Percentiles rank a stretch among this genome's conserved stretches.
Evolutionary conservation across 1,284 basidiomycete species (phyloP).

Genomic region (Puccinia coronata): DNA sequence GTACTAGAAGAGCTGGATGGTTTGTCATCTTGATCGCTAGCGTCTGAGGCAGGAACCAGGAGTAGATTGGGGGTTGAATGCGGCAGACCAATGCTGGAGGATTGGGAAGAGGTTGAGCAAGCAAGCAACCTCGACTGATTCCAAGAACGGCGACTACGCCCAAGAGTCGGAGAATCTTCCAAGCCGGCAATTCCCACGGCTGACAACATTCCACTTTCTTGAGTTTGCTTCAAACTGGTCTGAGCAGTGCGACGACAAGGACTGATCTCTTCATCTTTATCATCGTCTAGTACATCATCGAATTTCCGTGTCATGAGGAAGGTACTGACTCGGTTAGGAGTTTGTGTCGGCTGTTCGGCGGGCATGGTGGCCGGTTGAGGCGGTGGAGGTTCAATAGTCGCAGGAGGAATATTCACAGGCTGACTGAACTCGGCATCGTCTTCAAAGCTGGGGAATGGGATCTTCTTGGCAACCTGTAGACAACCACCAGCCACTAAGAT

Average conservation of each 20-base stretch:
- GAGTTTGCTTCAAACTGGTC: background rate
- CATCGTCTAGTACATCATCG: constrained; percentile 4
- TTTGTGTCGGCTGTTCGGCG: background rate
- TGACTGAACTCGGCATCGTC: constrained; percentile 44
- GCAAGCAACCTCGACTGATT: background rate
- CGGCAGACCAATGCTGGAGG: background rate
- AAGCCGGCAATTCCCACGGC: constrained; percentile 1
- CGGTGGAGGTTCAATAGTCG: background rate
- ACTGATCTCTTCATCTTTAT: constrained; percentile 1
- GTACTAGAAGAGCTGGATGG: background rate
- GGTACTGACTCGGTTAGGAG: background rate
- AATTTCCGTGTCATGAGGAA: constrained; percentile 31
- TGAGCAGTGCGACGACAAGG: background rate
- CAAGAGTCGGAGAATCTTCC: constrained; percentile 29
- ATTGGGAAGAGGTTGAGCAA: background rate
- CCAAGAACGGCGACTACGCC: constrained; percentile 5
- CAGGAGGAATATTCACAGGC: background rate
- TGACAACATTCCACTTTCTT: constrained; percentile 15
- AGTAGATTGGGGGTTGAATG: constrained; percentile 6
- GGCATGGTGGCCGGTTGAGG: background rate
- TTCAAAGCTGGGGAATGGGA: constrained; percentile 48
- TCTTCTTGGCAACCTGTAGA: constrained; percentile 28
- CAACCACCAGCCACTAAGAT: constrained; percentile 27
- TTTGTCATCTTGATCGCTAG: background rate
- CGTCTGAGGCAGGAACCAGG: background rate